Conservation (phyloP, 2,329 filamentous ascomycete genomes). For the Berkeleyomyces rouxiae region DNA sequence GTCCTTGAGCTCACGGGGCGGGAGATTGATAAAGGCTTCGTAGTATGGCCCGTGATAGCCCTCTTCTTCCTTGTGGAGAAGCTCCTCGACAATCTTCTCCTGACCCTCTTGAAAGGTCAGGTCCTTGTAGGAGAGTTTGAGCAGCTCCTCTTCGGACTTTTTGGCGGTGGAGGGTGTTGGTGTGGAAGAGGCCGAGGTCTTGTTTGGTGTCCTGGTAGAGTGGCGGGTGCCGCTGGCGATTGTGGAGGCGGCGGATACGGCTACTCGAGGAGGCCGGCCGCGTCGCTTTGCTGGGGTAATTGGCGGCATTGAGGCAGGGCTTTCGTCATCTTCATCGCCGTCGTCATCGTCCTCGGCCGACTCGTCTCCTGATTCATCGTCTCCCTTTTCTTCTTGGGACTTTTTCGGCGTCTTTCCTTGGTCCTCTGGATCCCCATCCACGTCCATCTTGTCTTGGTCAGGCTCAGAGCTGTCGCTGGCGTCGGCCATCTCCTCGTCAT, state of each 20-base stretch:
- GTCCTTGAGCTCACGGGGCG: constrained; percentile 58
- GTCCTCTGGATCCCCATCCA: constrained; percentile 18
- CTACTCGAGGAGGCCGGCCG: constrained; percentile 8
- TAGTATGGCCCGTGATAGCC: constrained; percentile 53
- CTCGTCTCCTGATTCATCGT: constrained; percentile 20
- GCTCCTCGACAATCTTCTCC: constrained; percentile 64
- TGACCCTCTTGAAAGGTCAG: constrained; percentile 72
- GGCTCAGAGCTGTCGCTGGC: constrained; percentile 18
- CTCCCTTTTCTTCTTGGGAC: constrained; percentile 14
- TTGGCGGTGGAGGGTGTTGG: constrained; percentile 7
- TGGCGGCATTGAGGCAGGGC: neutral
- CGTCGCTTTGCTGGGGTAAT: constrained; percentile 7
- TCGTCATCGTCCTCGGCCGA: constrained; percentile 19
- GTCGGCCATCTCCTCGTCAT: constrained; percentile 22
- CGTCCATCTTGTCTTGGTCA: constrained; percentile 2
- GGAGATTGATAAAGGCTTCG: constrained; percentile 61
- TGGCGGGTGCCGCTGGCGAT: constrained; percentile 2
- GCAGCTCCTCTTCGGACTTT: constrained; percentile 21
- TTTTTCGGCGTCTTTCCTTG: neutral
- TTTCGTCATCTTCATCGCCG: constrained; percentile 17
- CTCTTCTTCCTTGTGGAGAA: constrained; percentile 52
- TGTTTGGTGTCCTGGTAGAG: constrained; percentile 8
- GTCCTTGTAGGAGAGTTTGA: constrained; percentile 42
- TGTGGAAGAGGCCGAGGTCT: constrained; percentile 3
- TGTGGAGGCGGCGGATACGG: neutral